phyloP scores from a whole-genome alignment of 139 green algal species.

The Chlamydomonas asymmetrica region DNA sequence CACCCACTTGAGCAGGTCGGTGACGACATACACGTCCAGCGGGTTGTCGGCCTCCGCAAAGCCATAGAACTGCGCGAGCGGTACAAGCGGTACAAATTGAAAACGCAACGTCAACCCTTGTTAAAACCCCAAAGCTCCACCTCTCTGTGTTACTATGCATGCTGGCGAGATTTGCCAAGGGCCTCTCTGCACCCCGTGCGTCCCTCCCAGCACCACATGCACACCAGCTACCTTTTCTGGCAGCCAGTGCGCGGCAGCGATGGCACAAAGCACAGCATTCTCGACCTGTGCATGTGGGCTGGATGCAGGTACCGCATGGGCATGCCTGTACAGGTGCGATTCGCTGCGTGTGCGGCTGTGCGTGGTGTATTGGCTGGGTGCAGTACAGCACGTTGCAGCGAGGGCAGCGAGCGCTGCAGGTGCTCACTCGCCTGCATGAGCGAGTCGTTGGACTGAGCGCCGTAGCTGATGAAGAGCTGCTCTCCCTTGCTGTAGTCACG shows the following conservation, averaged over 20 bases:
- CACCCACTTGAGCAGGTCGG: constrained; percentile 37
- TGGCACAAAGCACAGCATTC: background rate
- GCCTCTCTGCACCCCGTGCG: background rate
- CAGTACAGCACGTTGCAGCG: background rate
- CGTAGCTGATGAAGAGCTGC: constrained; percentile 65
- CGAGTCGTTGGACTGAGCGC: constrained; percentile 60
- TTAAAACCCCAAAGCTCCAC: no score
- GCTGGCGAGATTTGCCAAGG: background rate
- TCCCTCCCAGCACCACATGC: background rate
- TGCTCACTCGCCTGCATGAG: constrained; percentile 34
- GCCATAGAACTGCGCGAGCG: constrained; percentile 45
- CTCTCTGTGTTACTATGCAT: no score
- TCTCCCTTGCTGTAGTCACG: constrained; percentile 35
- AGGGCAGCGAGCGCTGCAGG: background rate
- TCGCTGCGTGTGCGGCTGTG: background rate
- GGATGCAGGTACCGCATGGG: background rate
- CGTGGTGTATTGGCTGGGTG: background rate
- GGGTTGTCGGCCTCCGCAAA: constrained; percentile 53
- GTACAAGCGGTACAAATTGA: background rate
- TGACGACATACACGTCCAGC: constrained; percentile 54
- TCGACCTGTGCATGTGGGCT: background rate
- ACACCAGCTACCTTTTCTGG: background rate
- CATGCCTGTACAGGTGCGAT: background rate
- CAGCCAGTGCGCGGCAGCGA: no score
- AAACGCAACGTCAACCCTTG: no score